Conservation (phyloP, 805 yeast species). For the Tanozyma kutaoensis region DNA sequence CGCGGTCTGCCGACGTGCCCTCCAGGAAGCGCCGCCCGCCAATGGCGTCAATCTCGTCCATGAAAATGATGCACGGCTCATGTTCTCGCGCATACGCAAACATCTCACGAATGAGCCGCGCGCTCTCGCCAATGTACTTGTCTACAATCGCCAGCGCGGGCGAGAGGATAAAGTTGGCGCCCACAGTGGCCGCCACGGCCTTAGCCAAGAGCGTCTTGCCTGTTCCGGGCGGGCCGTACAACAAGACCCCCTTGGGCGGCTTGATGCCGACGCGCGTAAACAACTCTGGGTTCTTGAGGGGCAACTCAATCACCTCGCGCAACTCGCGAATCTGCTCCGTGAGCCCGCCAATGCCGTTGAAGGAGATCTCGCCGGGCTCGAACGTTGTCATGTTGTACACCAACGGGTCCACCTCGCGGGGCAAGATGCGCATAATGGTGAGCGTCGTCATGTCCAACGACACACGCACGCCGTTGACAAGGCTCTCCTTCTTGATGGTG, state of each 20-base stretch:
- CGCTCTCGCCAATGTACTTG: constrained; percentile 95
- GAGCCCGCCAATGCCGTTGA: constrained; percentile 92
- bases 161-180: constrained; percentile 95
- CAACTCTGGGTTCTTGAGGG: constrained; percentile 92
- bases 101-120: constrained; percentile 94
- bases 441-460: constrained; percentile 95
- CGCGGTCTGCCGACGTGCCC: constrained; percentile 98
- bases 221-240: constrained; percentile 98
- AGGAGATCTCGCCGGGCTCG: constrained; percentile 94
- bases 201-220: constrained; percentile 94
- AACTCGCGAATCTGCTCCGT: constrained; percentile 92
- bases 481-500: constrained; percentile 68
- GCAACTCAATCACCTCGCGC: constrained; percentile 94
- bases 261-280: constrained; percentile 93
- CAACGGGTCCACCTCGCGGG: constrained; percentile 95
- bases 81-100: constrained; percentile 95
- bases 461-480: constrained; percentile 91
- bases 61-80: constrained; percentile 94
- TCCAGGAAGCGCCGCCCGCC: constrained; percentile 97
- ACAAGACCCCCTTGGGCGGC: constrained; percentile 95
- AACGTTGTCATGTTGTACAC: constrained; percentile 97
- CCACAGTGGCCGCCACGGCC: constrained; percentile 97
- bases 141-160: constrained; percentile 98
- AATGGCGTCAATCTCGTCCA: constrained; percentile 98
- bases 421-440: constrained; percentile 93